Evolutionary conservation across 441 rosid genomes (phyloP).

Genomic region (Manihot esculenta): DNA sequence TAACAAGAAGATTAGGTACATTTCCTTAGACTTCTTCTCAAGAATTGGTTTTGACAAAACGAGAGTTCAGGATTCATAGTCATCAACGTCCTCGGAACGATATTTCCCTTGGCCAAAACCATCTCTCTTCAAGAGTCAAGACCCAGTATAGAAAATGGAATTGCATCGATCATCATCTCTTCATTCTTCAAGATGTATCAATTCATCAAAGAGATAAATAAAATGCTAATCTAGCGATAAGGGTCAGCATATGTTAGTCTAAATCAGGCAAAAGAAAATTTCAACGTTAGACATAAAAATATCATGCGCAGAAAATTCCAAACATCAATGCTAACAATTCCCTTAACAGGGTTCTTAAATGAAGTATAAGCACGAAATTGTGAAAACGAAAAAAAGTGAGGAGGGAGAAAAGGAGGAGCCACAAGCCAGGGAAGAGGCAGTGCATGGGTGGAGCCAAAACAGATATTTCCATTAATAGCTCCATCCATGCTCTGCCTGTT

Average conservation of each 20-base stretch:
- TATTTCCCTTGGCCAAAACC: neutral
- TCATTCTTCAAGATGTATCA: too few species aligned
- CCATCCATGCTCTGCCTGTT: conserved; percentile 92
- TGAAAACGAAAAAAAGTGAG: conserved; percentile 17
- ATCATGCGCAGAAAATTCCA: too few species aligned
- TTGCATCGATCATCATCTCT: neutral
- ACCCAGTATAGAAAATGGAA: neutral
- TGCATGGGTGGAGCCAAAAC: conserved; percentile 75
- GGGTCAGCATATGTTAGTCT: too few species aligned
- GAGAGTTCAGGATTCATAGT: neutral
- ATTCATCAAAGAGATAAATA: too few species aligned
- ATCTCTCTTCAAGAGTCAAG: neutral
- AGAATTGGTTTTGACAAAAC: neutral
- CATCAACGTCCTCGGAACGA: neutral
- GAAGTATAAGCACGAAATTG: neutral
- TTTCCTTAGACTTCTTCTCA: neutral
- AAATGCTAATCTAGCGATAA: neutral
- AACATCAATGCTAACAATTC: too few species aligned
- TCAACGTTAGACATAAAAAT: too few species aligned
- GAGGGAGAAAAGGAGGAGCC: conserved; percentile 17
- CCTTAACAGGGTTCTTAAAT: too few species aligned
- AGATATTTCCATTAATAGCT: conserved; percentile 42
- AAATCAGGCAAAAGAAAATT: too few species aligned
- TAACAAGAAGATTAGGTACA: too few species aligned
- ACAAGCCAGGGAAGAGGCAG: conserved; percentile 98